Evolutionary conservation across 176 grass and related monocot species (phyloP), one percentile per base, ranked within the genome.

Genomic region (Eremochloa ophiuroides): DNA sequence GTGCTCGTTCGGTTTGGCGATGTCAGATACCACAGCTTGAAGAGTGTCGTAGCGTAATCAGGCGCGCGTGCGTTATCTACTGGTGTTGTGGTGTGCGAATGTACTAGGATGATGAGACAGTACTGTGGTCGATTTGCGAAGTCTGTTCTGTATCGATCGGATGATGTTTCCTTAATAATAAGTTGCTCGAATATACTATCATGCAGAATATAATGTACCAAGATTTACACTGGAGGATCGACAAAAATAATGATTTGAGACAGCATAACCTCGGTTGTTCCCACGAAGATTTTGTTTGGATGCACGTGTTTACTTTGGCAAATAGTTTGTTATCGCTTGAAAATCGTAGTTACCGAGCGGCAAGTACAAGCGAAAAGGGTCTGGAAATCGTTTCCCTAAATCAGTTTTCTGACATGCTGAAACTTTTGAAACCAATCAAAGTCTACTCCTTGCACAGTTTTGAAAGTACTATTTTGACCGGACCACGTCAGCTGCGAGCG

Each of bases 151-250:
- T n/a, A 40, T 1, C 9, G 27, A 40, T 1, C 9, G 27, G 75
- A 66, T 20, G 74, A 44, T 78, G 44, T 12, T 73, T 73, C 4
- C 44, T 12, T 25, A 88, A 88, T 25, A 88, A 88, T 88, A 87
- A 83, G 67, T 39, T 79, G 44, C 6, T 78, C 15, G 6, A 71
- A 77, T 71, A 67, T 48, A 29, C n/a, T n/a, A n/a, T 34, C 48
- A 47, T 35, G 25, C 41, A 53, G 10, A 75, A 71, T 87, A 53
- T 7, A 75, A 71, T 87, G 72, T 86, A 59, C 60, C 25, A 18
- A n/a, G 42, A 42, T 30, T 73, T 43, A 51, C 76, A 18, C 53
- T 8, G 0, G n/a, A 14, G 20, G 16, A 17, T 62, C 11, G 17
- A 37, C 12, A 59, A 20, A 22, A 34, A 55, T 34, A 74, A 53